Evolutionary conservation across 2,329 filamentous ascomycete species (phyloP), one percentile per base, ranked within the genome.

Genomic region (Raffaelea deltoideospora): DNA sequence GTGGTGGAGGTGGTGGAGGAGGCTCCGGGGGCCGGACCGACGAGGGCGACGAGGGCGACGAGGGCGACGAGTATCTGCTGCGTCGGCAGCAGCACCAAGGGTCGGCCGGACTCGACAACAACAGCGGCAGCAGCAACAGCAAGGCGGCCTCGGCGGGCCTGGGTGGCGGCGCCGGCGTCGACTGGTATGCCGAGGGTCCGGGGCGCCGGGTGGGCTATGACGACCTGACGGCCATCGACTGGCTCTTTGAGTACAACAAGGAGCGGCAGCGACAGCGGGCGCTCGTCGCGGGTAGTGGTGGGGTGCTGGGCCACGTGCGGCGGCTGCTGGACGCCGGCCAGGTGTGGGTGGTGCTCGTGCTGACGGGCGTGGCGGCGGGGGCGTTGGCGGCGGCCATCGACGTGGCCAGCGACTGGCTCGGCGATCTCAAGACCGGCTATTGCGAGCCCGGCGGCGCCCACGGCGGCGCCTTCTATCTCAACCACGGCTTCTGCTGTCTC

Each of bases 231-330:
- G 88, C 90, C 40, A 98, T 98, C 54, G 90, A 98, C 62, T 98
- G 90, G 90, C 96, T 96, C 53, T 96, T 94, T 50, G 90, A 98
- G 57, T 94, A 96, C 53, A 90, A 83, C 36, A 95, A 95, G 56
- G 90, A 98, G 60, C 75, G 90, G 17, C 85, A 93, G 55, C 75
- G 90, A 19, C 62, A 92, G 49, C 74, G 85, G n/a, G 71, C 80
- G 22, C 64, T 98, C 17, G 72, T 76, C 19, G 70, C 76, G 8
- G 67, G 72, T 17, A 83, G 86, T 0, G 15, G 11, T 19, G 18
- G 8, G 18, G 20, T 94, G 5, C 41, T 87, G 17, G 85, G 86
- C 11, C 75, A 85, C 48, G 49, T 80, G 37, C 76, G 72, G 42
- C 76, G 80, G 45, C 60, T 92, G 19, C 64, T 84, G 14, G 90